Base-by-base conservation (phyloP, 2,329 filamentous ascomycete genomes). In the Trichoderma atrobrunneum region DNA sequence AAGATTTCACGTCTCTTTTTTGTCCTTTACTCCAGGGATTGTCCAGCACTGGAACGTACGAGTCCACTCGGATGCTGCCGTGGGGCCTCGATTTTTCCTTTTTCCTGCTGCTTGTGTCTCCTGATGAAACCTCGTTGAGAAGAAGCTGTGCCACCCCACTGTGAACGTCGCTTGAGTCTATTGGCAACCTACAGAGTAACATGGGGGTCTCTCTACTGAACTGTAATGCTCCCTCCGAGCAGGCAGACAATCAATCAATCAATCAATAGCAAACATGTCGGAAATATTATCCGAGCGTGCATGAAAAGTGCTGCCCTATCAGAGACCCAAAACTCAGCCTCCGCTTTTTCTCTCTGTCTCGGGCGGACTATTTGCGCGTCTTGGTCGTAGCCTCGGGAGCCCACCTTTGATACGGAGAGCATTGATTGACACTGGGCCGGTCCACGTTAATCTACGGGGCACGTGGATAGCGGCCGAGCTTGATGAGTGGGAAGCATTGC, bases 281-380 rank as follows among this genome's bases (percentile, higher is more conserved):
- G 71, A 65, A 65, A 72, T 72, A 72, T 72, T 70, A 60, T 69
- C 71, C 65, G 66, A 51, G 12, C 34, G 34, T 51, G 59, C 66
- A 51, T 64, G 14, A 24, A 26, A 21, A 16, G 16, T 63, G 14
- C 36, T 21, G 43, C 21, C 43, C 60, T 64, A 70, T 56, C 39
- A 34, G 39, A 51, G 2, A n/a, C n/a, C n/a, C 43, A n/a, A 60
- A 56, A 43, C 67, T 12, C 43, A 28, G 21, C n/a, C 26, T 16
- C 30, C 24, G 54, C 54, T 21, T 30, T 43, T 21, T 54, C 18
- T 39, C 24, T 21, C 11, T 61, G 57, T 70, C 68, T 70, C 68
- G 60, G 68, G 59, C 68, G 68, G 60, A 70, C 66, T 70, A 64
- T 56, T 70, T 59, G 28, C 26, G n/a, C n/a, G 43, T 51, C 16